phyloP scores from a whole-genome alignment of 116 monocot species.

The Papilionanthe hybrid region DNA sequence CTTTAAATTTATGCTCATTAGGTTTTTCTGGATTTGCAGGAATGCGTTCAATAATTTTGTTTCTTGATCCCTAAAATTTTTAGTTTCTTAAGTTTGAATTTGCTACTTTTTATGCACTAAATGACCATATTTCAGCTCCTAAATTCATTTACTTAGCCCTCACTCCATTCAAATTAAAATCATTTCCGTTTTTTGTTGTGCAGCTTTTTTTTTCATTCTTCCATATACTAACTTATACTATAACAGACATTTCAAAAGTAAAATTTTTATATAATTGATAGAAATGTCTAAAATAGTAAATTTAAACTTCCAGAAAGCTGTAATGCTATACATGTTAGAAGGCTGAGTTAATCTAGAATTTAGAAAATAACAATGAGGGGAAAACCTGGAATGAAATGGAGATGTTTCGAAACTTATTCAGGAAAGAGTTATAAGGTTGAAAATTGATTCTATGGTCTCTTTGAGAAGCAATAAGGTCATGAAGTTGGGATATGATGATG shows the following conservation, averaged over 20 bases:
- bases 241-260: background rate
- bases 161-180: background rate
- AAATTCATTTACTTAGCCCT: background rate
- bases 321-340: background rate
- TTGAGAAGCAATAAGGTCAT: background rate
- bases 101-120: background rate
- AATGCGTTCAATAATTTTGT: background rate
- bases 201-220: background rate
- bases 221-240: background rate
- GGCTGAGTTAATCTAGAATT: background rate
- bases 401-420: background rate
- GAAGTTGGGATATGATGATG: background rate
- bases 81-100: background rate
- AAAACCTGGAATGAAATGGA: background rate
- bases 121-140: background rate
- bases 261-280: background rate
- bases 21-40: background rate
- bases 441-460: background rate
- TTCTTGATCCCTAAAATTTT: background rate
- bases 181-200: background rate
- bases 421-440: background rate
- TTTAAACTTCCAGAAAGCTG: background rate
- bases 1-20: background rate
- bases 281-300: background rate
- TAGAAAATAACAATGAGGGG: background rate